Evolutionary conservation across 352 stramenopile genomes (phyloP), one percentile per base, ranked within the genome.

Genomic region (Globisporangium cylindrosporum): DNA sequence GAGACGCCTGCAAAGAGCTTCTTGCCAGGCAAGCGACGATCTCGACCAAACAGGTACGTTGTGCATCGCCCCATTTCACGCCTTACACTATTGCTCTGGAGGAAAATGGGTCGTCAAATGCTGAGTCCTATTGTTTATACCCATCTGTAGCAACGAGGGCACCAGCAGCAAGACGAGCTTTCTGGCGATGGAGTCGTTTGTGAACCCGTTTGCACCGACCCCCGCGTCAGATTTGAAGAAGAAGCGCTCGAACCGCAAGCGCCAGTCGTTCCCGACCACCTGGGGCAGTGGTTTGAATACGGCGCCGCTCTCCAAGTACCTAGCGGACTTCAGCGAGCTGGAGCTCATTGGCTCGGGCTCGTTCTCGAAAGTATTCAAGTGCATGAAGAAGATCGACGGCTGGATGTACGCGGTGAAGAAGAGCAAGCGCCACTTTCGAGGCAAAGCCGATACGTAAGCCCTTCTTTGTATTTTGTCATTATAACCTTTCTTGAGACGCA

Each of bases 381-480:
- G 84, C 66, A 74, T 89, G 32, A 94, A 96, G 70, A 92, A 91
- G 68, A 90, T 96, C 43, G 88, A 96, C 71, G 88, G 88, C 22
- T 94, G 86, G 86, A 78, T 82, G 34, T 96, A 96, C 67, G 88
- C 88, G 0, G 85, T 96, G 48, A 96, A 96, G 76, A 94, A 94
- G 68, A 92, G 84, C 81, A 94, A 92, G 67, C 85, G 86, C 18
- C 86, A 93, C 53, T 88, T 96, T 38, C 80, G 84, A 15, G 86
- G 88, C 34, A 89, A 88, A 59, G 84, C 85, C 49, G 88, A 96
- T 75, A 93, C 86, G 88, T 95, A 81, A 63, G 82, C 18, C 7
- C 43, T 84, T 32, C 29, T 20, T 5, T 59, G 20, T n/a, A 38
- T 61, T 4, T 18, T 29, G 2, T 27, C 3, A 25, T 24, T 58